phyloP scores from a whole-genome alignment of 2,329 filamentous ascomycete genomes.

The Leptosphaerulina australis region DNA sequence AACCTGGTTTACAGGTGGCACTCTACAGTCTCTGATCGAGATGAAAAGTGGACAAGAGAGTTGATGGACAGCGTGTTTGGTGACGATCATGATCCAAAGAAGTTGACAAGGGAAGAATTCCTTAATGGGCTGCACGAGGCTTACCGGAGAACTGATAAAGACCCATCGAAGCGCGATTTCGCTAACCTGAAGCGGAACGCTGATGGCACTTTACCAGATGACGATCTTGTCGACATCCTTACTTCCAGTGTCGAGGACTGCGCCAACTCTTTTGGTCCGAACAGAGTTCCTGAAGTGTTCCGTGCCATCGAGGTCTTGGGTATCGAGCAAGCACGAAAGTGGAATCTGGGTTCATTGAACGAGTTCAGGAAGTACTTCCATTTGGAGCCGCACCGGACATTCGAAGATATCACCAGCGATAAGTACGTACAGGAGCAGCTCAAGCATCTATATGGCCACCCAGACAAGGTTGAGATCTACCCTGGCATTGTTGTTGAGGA shows the following conservation, averaged over 20 bases:
- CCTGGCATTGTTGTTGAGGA: conserved; percentile 79
- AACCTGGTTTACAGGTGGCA: conserved; percentile 90
- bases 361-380: conserved; percentile 86
- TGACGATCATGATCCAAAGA: conserved; percentile 59
- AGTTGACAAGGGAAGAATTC: conserved; percentile 65
- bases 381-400: conserved; percentile 74
- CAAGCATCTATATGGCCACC: conserved; percentile 68
- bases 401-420: conserved; percentile 84
- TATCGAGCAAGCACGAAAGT: conserved; percentile 76
- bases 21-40: conserved; percentile 74
- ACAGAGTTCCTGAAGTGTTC: conserved; percentile 75
- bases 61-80: conserved; percentile 48
- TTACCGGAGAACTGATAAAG: conserved; percentile 64
- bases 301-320: conserved; percentile 79
- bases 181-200: conserved; percentile 66
- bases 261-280: conserved; percentile 65
- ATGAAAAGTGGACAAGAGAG: conserved; percentile 80
- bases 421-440: conserved; percentile 71
- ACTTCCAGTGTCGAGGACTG: conserved; percentile 74
- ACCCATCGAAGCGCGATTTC: conserved; percentile 73
- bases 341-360: conserved; percentile 80
- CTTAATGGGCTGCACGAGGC: conserved; percentile 67
- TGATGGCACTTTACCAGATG: conserved; percentile 74
- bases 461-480: conserved; percentile 81
- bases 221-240: conserved; percentile 75